These are phyloP conservation scores for Cladosporium austrohemisphaericum DNA, from an alignment of 2,329 filamentous ascomycete genomes.

Conservation along the genomic window DNA sequence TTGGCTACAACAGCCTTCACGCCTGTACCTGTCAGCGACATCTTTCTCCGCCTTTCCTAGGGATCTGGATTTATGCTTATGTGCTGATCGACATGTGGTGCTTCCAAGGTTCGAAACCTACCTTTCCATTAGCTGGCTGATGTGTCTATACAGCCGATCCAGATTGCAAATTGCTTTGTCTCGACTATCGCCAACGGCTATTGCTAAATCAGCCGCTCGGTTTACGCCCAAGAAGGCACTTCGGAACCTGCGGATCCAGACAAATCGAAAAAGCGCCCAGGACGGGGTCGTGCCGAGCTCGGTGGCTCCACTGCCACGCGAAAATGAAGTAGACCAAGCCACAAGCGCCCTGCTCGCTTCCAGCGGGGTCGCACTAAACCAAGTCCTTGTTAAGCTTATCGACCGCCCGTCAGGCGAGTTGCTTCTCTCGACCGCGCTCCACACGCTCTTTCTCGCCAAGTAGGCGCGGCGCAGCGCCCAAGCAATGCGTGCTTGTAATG, in stretches of 20 bases:
- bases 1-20: conserved; percentile 1
- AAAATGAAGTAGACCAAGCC: conserved; percentile 15
- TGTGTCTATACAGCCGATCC: too few species aligned
- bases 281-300: conserved; percentile 4
- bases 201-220: too few species aligned
- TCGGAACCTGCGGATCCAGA: conserved; percentile 14
- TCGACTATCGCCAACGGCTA: too few species aligned
- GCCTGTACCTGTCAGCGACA: conserved; percentile 10
- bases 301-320: conserved; percentile 13
- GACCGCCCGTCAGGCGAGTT: conserved; percentile 14
- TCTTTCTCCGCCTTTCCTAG: conserved; percentile 14
- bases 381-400: conserved; percentile 15
- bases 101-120: background rate
- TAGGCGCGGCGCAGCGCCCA: conserved; percentile 9
- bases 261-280: conserved; percentile 10
- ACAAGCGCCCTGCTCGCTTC: conserved; percentile 9
- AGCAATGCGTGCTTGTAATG: conserved; percentile 12
- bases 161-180: too few species aligned
- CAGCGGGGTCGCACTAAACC: conserved; percentile 12
- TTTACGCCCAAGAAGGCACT: background rate
- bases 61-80: conserved; percentile 15
- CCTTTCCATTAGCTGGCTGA: too few species aligned
- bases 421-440: conserved; percentile 13
- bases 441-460: conserved; percentile 5
- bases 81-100: conserved; percentile 1